Conservation (phyloP, 1,284 basidiomycete genomes). For the Termitomyces sp. region DNA sequence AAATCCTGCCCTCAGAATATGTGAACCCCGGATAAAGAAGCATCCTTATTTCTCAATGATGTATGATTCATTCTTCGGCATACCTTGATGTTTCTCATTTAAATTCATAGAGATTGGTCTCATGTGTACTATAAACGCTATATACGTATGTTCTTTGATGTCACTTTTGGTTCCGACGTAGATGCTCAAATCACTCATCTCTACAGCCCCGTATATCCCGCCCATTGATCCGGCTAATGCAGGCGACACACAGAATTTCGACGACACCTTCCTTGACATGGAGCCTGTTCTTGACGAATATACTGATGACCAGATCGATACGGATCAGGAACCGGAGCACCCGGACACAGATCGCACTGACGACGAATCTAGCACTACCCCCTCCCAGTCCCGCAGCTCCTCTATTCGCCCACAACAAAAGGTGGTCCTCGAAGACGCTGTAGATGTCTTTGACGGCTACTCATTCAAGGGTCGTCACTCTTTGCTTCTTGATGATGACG, state of each 20-base stretch:
- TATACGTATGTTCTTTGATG: constrained; percentile 57
- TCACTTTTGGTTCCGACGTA: constrained; percentile 7
- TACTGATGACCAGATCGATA: constrained; percentile 57
- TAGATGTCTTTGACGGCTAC: constrained; percentile 84
- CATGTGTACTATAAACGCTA: constrained; percentile 94
- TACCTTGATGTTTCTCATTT: background rate
- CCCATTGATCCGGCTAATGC: constrained; percentile 90
- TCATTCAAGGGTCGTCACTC: constrained; percentile 84
- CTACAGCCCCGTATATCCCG: constrained; percentile 90
- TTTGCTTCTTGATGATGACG: constrained; percentile 63
- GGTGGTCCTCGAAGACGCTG: constrained; percentile 37
- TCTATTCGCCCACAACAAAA: constrained; percentile 45
- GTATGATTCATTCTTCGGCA: constrained; percentile 39
- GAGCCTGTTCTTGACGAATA: constrained; percentile 80
- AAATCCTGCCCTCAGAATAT: constrained; percentile 86
- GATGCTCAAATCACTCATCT: constrained; percentile 1
- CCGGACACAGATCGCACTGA: constrained; percentile 70
- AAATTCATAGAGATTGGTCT: constrained; percentile 71
- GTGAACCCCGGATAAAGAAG: constrained; percentile 88
- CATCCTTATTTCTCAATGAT: constrained; percentile 97
- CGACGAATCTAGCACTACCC: constrained; percentile 64
- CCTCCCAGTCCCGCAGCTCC: constrained; percentile 68
- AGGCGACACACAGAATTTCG: constrained; percentile 96
- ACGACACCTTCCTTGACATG: constrained; percentile 95
- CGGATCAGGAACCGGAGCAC: constrained; percentile 52